Evolutionary conservation across 495 filamentous ascomycete genomes (phyloP).

Genomic region (Cercophora samala): DNA sequence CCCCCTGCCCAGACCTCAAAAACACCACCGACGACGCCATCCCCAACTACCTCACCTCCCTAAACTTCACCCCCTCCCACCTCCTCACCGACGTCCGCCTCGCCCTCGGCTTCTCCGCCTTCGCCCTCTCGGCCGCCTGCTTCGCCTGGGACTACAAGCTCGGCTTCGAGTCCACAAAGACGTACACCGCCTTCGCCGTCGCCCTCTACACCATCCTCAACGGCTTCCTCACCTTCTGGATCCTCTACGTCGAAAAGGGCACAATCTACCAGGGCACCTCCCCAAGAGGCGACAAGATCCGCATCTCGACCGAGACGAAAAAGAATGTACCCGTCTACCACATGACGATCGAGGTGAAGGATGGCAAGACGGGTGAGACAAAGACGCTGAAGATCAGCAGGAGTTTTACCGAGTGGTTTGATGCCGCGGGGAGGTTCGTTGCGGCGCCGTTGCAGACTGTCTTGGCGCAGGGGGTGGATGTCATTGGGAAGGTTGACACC

Average conservation of each 20-base stretch:
- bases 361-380: conserved; percentile 43
- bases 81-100: conserved; percentile 77
- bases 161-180: conserved; percentile 80
- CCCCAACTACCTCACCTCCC: conserved; percentile 81
- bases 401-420: conserved; percentile 85
- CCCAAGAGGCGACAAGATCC: conserved; percentile 47
- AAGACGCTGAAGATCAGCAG: conserved; percentile 56
- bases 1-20: conserved; percentile 70
- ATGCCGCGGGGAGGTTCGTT: conserved; percentile 74
- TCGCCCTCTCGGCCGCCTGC: conserved; percentile 70
- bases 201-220: conserved; percentile 78
- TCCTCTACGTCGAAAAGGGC: conserved; percentile 78
- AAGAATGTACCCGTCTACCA: conserved; percentile 80
- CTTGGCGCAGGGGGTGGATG: conserved; percentile 65
- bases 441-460: conserved; percentile 79
- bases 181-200: conserved; percentile 71
- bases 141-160: conserved; percentile 90
- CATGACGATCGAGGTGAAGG: conserved; percentile 58
- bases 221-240: conserved; percentile 75
- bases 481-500: conserved; percentile 66
- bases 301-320: conserved; percentile 61
- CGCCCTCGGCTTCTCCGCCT: conserved; percentile 75
- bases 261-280: conserved; percentile 69
- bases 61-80: conserved; percentile 79
- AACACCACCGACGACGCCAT: conserved; percentile 94